Evolutionary conservation across 2,329 filamentous ascomycete genomes (phyloP).

Genomic region (Parasarocladium wereldwijsianum): DNA sequence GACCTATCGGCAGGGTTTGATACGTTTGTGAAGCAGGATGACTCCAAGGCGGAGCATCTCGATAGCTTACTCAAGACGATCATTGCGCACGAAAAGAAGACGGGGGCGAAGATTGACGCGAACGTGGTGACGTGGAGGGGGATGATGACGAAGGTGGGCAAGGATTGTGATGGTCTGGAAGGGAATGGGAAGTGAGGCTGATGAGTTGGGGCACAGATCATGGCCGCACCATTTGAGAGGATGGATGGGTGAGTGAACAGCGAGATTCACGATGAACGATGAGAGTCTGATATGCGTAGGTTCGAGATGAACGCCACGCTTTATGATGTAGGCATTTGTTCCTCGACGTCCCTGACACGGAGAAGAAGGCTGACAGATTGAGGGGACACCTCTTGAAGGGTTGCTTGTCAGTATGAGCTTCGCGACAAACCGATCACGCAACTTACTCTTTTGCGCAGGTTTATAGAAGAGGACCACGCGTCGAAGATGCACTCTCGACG

Average conservation of each 20-base stretch:
- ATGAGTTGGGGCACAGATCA: constrained; percentile 43
- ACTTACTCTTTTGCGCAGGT: constrained; percentile 35
- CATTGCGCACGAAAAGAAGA: constrained; percentile 54
- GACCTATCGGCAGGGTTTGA: constrained; percentile 74
- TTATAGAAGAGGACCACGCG: constrained; percentile 80
- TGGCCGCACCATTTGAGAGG: constrained; percentile 70
- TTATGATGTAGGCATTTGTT: constrained; percentile 67
- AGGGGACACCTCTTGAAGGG: constrained; percentile 21
- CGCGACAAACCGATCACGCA: background rate
- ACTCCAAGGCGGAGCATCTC: constrained; percentile 72
- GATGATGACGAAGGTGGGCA: constrained; percentile 85
- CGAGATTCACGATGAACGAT: constrained; percentile 5
- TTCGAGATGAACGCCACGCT: constrained; percentile 95
- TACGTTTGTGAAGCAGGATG: constrained; percentile 69
- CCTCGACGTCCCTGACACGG: constrained; percentile 13
- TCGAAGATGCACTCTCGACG: constrained; percentile 51
- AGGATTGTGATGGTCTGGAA: no score
- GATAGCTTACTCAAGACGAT: constrained; percentile 71
- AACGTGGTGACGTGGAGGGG: constrained; percentile 88
- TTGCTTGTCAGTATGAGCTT: constrained; percentile 31
- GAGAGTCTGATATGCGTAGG: constrained; percentile 33
- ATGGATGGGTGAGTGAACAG: constrained; percentile 50
- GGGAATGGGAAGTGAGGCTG: background rate
- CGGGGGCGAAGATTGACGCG: constrained; percentile 52
- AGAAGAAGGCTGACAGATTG: constrained; percentile 6